Evolutionary conservation across 768 basidiomycete species (phyloP), one percentile per base, ranked within the genome.

Genomic region (Hygrophorus russula): DNA sequence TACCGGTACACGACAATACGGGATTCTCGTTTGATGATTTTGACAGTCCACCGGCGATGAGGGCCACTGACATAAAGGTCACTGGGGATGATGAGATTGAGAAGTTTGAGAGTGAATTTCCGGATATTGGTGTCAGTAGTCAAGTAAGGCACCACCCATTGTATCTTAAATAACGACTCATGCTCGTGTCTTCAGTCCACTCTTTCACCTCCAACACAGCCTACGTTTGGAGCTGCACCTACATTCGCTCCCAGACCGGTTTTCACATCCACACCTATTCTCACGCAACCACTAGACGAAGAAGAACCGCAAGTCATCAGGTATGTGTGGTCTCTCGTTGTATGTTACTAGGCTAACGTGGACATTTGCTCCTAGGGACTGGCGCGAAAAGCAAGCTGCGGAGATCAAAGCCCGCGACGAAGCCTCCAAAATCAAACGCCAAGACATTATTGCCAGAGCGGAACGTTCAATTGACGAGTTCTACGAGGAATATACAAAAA

Each of bases 391-490:
- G 54, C 93, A 96, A 55, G 78, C 77, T 18, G 80, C 71, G 18
- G 90, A 92, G 56, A 92, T 97, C 48, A 74, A 69, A 50, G 70
- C 70, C 32, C 80, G 94, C 44, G 93, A 97, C 59, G 87, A 85
- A 53, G 76, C 70, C 19, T 82, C 88, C 28, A 78, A 79, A 57
- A 69, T 67, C 27, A 81, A 77, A 57, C 80, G 83, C 52, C 81
- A 88, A 52, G 89, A 91, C 51, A 87, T 80, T 27, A 80, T 92
- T 51, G 69, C 73, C 36, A 85, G 78, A 57, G 93, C 93, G 14
- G 88, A 92, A 56, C 73, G 77, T 49, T 69, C 82, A 33, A 91
- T 94, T 49, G 90, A 93, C 63, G 79, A 84, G 50, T 93, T 92
- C 59, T 93, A 93, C 55, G 84, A 87, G 56, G 75, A 82, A 40